These are phyloP conservation scores for Colletotrichum neosansevieriae DNA, from an alignment of 2,329 filamentous ascomycete genomes.

Conservation along the genomic window DNA sequence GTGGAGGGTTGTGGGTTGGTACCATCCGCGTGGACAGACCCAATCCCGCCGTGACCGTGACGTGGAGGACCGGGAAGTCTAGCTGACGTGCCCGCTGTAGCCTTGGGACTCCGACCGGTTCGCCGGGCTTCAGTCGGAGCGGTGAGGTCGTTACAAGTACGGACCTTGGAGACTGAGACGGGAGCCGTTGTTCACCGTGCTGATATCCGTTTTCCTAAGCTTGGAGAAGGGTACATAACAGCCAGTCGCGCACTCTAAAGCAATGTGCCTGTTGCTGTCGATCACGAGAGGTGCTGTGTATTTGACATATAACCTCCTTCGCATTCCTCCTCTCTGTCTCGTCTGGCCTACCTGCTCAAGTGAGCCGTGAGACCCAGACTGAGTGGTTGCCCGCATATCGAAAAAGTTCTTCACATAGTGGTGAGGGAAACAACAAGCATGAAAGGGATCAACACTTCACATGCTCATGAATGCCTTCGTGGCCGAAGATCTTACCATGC, in stretches of 20 bases:
- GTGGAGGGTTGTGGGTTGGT: slow-evolving; percentile 6
- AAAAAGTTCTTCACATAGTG: background rate
- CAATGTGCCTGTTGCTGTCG: too few species aligned
- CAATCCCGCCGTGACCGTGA: slow-evolving; percentile 17
- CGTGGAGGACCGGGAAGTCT: background rate
- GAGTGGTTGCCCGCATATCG: background rate
- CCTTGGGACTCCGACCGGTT: background rate
- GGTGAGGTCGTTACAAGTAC: background rate
- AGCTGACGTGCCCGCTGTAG: background rate
- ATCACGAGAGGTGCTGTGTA: background rate
- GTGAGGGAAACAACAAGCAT: background rate
- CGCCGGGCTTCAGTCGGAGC: background rate
- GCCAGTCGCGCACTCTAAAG: too few species aligned
- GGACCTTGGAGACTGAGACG: background rate
- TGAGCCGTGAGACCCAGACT: background rate
- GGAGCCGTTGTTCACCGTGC: background rate
- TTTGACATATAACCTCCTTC: background rate
- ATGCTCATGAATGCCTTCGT: background rate
- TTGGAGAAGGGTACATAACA: too few species aligned
- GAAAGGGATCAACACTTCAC: background rate
- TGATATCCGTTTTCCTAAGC: too few species aligned
- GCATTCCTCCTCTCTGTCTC: too few species aligned
- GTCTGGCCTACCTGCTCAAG: background rate
- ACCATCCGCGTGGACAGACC: slow-evolving; percentile 24
- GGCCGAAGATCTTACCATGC: background rate